A percentile compares a stretch with the other conserved stretches of the same genome.
phyloP scores from a whole-genome alignment of 345 rosid genomes.

The Ailanthus altissimus region DNA sequence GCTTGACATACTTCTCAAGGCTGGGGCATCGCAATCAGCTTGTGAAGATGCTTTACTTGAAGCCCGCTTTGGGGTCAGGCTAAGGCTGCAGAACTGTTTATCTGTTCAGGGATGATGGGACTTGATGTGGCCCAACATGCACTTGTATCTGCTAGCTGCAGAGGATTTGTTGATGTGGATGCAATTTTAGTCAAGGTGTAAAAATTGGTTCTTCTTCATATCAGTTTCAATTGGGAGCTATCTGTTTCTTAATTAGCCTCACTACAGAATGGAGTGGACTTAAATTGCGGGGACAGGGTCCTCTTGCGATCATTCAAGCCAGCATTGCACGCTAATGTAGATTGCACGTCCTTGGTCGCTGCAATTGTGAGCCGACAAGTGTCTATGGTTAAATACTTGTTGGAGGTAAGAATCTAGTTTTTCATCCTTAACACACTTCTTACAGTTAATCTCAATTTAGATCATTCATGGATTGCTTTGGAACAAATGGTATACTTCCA shows the following conservation, averaged over 20 bases:
- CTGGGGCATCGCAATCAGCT: conserved; percentile 39
- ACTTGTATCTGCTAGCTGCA: conserved; percentile 38
- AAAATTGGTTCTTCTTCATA: background rate
- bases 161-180: conserved; percentile 34
- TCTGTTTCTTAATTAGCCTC: background rate
- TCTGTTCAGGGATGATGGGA: conserved; percentile 40
- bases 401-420: conserved; percentile 27
- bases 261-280: conserved; percentile 36
- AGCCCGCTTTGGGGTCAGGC: conserved; percentile 39
- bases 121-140: conserved; percentile 34
- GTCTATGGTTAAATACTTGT: conserved; percentile 33
- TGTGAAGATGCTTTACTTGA: conserved; percentile 39
- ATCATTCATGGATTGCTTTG: background rate
- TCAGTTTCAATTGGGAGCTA: conserved; percentile 1
- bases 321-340: conserved; percentile 35
- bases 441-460: background rate
- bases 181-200: conserved; percentile 31
- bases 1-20: conserved; percentile 44
- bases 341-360: conserved; percentile 38
- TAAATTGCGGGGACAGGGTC: conserved; percentile 24
- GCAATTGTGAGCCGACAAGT: conserved; percentile 41
- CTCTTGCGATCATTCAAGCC: conserved; percentile 35
- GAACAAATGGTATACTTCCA: background rate
- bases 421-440: background rate
- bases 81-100: conserved; percentile 31